Evolutionary conservation across 768 basidiomycete genomes (phyloP), one percentile per base, ranked within the genome.

Genomic region (Xerocomellus intermedius): DNA sequence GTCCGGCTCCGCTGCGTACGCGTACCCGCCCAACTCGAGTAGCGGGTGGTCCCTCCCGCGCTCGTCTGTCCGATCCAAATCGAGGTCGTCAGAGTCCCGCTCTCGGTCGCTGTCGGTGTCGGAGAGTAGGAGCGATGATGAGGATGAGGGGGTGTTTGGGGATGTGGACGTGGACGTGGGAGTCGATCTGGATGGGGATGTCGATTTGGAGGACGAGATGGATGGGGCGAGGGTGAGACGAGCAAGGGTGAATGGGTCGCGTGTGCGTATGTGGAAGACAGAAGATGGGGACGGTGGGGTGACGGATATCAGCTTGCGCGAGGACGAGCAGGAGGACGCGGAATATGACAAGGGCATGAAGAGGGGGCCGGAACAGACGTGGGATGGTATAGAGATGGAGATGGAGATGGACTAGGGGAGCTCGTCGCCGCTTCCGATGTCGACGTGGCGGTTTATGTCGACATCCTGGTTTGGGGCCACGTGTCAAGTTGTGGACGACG

Each of bases 11-110:
- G 28, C 38, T 1, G 30, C 48, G 4, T n/a, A 45, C 6, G 19
- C 35, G 26, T 54, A 66, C 42, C 60, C 65, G 2, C 35, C 51
- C 16, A 41, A 51, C 63, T 58, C 66, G 22, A 69, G 73, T 30
- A 80, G 75, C 22, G 79, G 75, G 32, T 83, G 83, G 82, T 81
- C 80, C 14, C 74, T 82, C 42, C 82, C 81, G 22, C 75, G 77
- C 33, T 83, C 82, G 24, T 83, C 82, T 2, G 55, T 83, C 45
- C 73, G 78, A 55, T 75, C 63, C 42, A 67, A 55, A 41, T 79
- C 75, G 10, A 69, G 69, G 32, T 77, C 74, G 36, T 73, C 72
- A 13, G 50, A 71, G 16, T 70, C 73, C 8, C 50, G 64, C 43
- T 73, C 72, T 14, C 48, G 69, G 17, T 72, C 74, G 4, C 63